These are phyloP conservation scores for Kodamaea restingae DNA, from an alignment of 805 yeast species.

Conservation along the genomic window DNA sequence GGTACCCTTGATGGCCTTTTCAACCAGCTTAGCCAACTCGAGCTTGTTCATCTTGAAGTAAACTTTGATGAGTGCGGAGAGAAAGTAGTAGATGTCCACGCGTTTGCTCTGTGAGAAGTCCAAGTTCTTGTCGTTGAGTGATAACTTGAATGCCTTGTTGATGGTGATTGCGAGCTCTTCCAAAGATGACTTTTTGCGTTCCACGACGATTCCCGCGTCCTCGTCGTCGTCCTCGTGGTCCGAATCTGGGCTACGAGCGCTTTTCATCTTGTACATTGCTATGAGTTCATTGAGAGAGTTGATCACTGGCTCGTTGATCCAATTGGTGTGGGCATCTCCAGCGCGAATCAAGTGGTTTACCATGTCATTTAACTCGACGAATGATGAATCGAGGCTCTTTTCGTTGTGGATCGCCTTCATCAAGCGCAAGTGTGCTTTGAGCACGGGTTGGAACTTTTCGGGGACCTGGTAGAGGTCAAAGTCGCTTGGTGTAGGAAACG, in stretches of 20 bases:
- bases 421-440: constrained; percentile 29
- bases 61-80: constrained; percentile 63
- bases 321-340: constrained; percentile 49
- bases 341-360: constrained; percentile 46
- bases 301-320: constrained; percentile 48
- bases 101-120: constrained; percentile 48
- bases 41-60: constrained; percentile 63
- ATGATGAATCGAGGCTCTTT: constrained; percentile 32
- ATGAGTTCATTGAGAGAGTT: constrained; percentile 39
- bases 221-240: constrained; percentile 17
- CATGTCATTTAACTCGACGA: constrained; percentile 36
- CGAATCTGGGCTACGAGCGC: constrained; percentile 22
- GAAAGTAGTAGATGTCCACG: constrained; percentile 64
- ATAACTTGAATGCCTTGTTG: constrained; percentile 69
- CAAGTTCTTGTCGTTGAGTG: constrained; percentile 74
- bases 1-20: constrained; percentile 61
- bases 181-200: constrained; percentile 25
- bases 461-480: constrained; percentile 36
- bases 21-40: constrained; percentile 71
- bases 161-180: constrained; percentile 61
- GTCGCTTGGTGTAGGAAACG: constrained; percentile 35
- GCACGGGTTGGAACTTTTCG: constrained; percentile 34
- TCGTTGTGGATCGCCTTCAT: constrained; percentile 31
- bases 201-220: neutral
- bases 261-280: constrained; percentile 36